phyloP scores from a whole-genome alignment of 2,329 filamentous ascomycete species.

The Microcyclospora tardicrescens region DNA sequence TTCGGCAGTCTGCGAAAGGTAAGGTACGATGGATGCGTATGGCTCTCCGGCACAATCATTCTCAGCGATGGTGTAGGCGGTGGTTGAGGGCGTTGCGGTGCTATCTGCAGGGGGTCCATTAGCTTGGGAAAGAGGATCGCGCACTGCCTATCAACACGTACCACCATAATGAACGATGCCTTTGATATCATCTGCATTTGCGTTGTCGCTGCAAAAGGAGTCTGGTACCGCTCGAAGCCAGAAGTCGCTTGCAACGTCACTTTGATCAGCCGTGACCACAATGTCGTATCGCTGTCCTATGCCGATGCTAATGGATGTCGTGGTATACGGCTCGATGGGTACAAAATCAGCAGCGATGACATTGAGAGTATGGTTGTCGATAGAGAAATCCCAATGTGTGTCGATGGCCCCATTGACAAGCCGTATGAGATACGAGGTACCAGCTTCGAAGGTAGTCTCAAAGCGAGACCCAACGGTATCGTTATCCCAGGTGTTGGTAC shows the following conservation, averaged over 20 bases:
- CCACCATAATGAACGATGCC: slow-evolving; percentile 27
- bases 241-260: slow-evolving; percentile 20
- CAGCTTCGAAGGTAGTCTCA: slow-evolving; percentile 20
- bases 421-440: slow-evolving; percentile 31
- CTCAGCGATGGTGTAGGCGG: slow-evolving; percentile 19
- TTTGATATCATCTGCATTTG: slow-evolving; percentile 19
- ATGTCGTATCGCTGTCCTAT: slow-evolving; percentile 26
- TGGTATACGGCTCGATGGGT: slow-evolving; percentile 29
- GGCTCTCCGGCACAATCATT: slow-evolving; percentile 27
- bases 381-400: slow-evolving; percentile 23
- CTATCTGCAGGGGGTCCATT: neutral
- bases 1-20: slow-evolving; percentile 15
- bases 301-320: slow-evolving; percentile 23
- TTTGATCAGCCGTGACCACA: slow-evolving; percentile 18
- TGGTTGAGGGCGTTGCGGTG: slow-evolving; percentile 20
- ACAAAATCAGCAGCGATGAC: slow-evolving; percentile 33
- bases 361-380: slow-evolving; percentile 30
- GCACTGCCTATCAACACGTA: neutral
- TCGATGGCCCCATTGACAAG: slow-evolving; percentile 29
- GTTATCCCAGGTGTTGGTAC: slow-evolving; percentile 16
- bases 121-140: too few species aligned
- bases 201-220: slow-evolving; percentile 26
- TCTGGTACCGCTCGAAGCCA: slow-evolving; percentile 27
- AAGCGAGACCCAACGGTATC: slow-evolving; percentile 13
- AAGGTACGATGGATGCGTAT: slow-evolving; percentile 22